phyloP scores from a whole-genome alignment of 73 alveolate genomes.

The Effrenium voratum region DNA sequence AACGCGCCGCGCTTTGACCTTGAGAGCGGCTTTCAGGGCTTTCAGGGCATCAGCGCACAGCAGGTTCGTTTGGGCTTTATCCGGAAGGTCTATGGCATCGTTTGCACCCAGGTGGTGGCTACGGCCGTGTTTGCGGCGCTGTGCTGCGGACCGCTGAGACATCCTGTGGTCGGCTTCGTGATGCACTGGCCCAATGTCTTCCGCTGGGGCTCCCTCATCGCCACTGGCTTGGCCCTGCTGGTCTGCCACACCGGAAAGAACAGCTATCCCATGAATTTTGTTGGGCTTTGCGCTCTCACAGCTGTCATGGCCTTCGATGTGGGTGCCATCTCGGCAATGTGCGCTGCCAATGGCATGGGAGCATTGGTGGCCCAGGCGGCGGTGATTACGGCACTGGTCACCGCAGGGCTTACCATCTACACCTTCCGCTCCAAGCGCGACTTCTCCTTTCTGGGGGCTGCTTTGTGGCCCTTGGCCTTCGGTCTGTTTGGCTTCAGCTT shows the following conservation, averaged over 20 bases:
- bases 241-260: conserved; percentile 73
- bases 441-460: conserved; percentile 73
- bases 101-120: conserved; percentile 46
- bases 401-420: conserved; percentile 59
- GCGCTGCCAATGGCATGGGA: conserved; percentile 53
- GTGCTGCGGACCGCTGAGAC: conserved; percentile 57
- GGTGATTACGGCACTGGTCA: conserved; percentile 59
- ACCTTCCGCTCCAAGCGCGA: conserved; percentile 92
- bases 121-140: conserved; percentile 85
- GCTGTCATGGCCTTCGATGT: conserved; percentile 67
- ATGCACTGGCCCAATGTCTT: conserved; percentile 71
- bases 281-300: conserved; percentile 33
- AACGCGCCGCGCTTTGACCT: no score
- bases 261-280: conserved; percentile 69
- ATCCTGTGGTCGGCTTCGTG: conserved; percentile 11
- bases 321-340: conserved; percentile 24
- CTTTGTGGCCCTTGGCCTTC: conserved; percentile 53
- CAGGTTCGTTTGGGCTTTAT: conserved; percentile 83
- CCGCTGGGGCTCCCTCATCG: conserved; percentile 81
- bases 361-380: conserved; percentile 74
- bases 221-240: conserved; percentile 56
- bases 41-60: conserved; percentile 55
- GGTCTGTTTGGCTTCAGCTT: conserved; percentile 61
- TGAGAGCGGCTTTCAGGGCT: background rate
- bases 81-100: conserved; percentile 92